A percentile compares a stretch with the other conserved stretches of the same genome.
Conservation (phyloP, 371 early-diverging fungal species). For the Mortierella sp. region DNA sequence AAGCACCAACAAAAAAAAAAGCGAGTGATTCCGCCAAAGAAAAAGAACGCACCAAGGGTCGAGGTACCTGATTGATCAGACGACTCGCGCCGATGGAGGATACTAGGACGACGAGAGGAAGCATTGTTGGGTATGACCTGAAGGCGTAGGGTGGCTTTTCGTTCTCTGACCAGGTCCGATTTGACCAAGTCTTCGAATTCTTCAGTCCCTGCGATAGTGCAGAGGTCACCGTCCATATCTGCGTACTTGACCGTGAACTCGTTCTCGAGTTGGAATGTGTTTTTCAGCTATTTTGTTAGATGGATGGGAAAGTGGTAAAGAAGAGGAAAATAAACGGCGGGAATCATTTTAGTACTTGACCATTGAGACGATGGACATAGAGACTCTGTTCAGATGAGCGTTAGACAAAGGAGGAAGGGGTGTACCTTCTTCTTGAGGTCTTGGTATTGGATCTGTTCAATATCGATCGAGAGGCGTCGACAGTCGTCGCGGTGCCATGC, state of each 20-base stretch:
- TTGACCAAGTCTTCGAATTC: conserved; percentile 54
- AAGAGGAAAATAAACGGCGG: not conserved
- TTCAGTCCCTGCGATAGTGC: conserved; percentile 47
- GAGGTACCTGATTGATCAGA: conserved; percentile 53
- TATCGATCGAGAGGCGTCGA: conserved; percentile 56
- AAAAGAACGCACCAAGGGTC: conserved; percentile 32
- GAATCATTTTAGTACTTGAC: not conserved
- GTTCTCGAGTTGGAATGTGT: conserved; percentile 53
- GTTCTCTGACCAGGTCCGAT: conserved; percentile 50
- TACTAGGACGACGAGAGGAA: conserved; percentile 31
- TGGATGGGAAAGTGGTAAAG: not conserved
- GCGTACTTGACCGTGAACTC: conserved; percentile 57
- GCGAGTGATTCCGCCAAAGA: not conserved
- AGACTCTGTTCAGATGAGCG: not conserved
- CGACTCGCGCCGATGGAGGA: conserved; percentile 44
- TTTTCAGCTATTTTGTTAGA: conserved; percentile 28
- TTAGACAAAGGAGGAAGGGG: no score
- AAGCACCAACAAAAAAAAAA: not conserved
- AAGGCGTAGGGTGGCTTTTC: conserved; percentile 38
- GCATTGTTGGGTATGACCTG: conserved; percentile 34
- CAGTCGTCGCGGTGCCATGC: conserved; percentile 54
- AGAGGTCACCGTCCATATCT: conserved; percentile 52
- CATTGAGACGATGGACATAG: not conserved
- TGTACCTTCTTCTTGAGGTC: conserved; percentile 51
- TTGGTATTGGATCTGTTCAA: conserved; percentile 53